Base-by-base conservation (phyloP, 2,329 filamentous ascomycete species). In the Cercospora beticola region DNA sequence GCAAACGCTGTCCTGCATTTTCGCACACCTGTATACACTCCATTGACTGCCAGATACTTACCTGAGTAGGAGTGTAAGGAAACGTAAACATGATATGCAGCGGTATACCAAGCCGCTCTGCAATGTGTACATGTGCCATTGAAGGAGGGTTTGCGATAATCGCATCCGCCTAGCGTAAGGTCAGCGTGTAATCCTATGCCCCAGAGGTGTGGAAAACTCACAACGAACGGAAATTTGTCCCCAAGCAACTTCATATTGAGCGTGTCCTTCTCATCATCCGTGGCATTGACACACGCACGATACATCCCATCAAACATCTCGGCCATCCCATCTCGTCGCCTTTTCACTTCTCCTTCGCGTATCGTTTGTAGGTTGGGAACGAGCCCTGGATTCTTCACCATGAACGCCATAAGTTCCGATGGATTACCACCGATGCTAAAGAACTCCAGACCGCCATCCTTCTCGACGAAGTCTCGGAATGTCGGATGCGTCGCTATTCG, bases 241-340 rank as follows among this genome's bases (percentile, higher is more conserved):
- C 86, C 87, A 86, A 91, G 88, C 86, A 90, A 87, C 76, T 87
- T 89, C 31, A 86, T 74, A 72, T 90, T 91, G 12, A 82, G 80
- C 1, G 80, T 75, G 74, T 92, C 87, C 23, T 82, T 86, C 74
- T 89, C 87, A 71, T 91, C 88, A 71, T 93, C 90, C 0, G 88
- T 91, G 3, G 88, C 85, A 72, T 92, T 90, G 74, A 92, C 87
- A 74, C 92, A 94, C 0, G 91, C 89, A 30, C 90, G 82, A 91
- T 92, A 94, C 80, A 93, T 93, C 0, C 92, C 92, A 69, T 92
- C 85, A 75, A 94, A 93, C 90, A 94, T 94, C 70, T 91, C 89
- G 2, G 87, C 90, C 90, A 94, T 94, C 59, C 87, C 86, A 4
- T 86, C 84, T 46, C 92, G 83, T 31, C 90, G 83, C 26, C 85